Evolutionary conservation across 2,329 filamentous ascomycete genomes (phyloP), one percentile per base, ranked within the genome.

Genomic region (Botryotinia narcissicola): DNA sequence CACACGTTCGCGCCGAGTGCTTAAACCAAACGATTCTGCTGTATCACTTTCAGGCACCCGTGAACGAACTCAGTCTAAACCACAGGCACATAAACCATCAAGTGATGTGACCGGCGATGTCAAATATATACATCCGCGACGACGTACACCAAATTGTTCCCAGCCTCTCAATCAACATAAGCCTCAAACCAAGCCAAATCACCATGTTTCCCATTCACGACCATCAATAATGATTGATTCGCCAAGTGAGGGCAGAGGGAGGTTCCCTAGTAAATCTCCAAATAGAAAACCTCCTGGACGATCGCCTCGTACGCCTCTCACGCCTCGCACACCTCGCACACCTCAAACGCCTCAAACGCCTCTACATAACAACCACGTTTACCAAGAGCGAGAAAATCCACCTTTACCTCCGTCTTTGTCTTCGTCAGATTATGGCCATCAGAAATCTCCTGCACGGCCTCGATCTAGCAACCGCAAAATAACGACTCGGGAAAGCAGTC

Each of bases 191-290:
- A 10, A 46, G 2, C 4, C 40, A 25, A 64, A 6, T 4, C 2
- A 1, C n/a, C 1, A 18, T 12, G 3, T 18, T 32, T 4, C 9
- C 12, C n/a, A 46, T 32, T 1, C 18, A 9, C 8, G 9, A 22
- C 62, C n/a, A 22, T 46, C n/a, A 14, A 32, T 46, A 29, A 32
- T 2, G 0, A 46, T 32, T 1, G 4, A 64, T 32, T 29, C 48
- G 25, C 4, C 18, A 64, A 46, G 16, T 32, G 42, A 25, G n/a
- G 5, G 14, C 4, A 20, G 10, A 32, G 18, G 18, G 0, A 64
- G 6, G 42, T 25, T 18, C 42, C 18, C 62, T 29, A n/a, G 40
- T 18, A 35, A 46, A 46, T 46, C 40, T 64, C 9, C 62, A 29
- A 14, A 20, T 12, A 22, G 18, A 32, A 32, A 64, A 7, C 29